These are phyloP conservation scores for Penicillium vulpinum DNA, from an alignment of 2,329 filamentous ascomycete genomes.

Conservation along the genomic window DNA sequence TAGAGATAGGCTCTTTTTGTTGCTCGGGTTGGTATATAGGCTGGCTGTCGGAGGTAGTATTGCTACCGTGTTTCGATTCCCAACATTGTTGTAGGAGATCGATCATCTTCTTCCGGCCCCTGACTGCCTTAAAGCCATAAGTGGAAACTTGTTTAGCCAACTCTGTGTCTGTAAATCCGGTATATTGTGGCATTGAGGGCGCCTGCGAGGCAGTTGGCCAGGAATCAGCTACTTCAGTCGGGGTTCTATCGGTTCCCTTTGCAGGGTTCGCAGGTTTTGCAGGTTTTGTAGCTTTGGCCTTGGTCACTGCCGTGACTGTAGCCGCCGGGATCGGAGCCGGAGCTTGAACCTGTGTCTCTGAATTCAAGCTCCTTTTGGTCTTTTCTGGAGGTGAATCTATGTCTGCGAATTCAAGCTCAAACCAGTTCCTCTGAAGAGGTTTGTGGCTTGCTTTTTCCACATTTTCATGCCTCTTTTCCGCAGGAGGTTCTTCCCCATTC, in stretches of 20 bases:
- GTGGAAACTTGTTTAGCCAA: constrained; percentile 61
- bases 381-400: constrained; percentile 5
- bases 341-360: background rate
- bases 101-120: constrained; percentile 68
- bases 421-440: constrained; percentile 14
- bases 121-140: constrained; percentile 73
- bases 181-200: constrained; percentile 56
- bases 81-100: constrained; percentile 69
- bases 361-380: background rate
- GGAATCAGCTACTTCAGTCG: background rate
- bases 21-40: background rate
- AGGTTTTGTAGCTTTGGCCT: background rate
- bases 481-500: constrained; percentile 7
- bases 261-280: background rate
- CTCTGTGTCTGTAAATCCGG: constrained; percentile 62
- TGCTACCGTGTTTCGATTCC: constrained; percentile 55
- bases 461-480: constrained; percentile 4
- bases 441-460: background rate
- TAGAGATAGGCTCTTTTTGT: background rate
- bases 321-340: background rate
- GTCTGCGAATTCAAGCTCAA: constrained; percentile 18
- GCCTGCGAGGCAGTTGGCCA: constrained; percentile 1
- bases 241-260: background rate
- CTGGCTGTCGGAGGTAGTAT: constrained; percentile 8
- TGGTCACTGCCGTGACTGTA: background rate